A percentile compares a stretch with the other conserved stretches of the same genome.
Evolutionary conservation across 2,329 filamentous ascomycete species (phyloP).

Genomic region (Diaporthe helianthi): DNA sequence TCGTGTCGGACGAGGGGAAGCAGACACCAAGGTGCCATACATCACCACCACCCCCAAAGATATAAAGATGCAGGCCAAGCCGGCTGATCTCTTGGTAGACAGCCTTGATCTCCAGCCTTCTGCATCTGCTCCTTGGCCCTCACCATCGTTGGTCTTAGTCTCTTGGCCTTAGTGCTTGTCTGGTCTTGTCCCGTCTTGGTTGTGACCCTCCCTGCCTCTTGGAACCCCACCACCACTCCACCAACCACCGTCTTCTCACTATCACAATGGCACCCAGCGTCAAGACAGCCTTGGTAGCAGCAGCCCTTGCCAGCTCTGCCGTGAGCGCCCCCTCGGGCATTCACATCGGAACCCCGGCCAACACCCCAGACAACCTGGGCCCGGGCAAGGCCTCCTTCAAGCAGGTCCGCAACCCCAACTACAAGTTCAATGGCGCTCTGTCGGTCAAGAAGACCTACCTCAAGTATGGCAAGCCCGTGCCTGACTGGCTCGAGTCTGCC

Average conservation of each 20-base stretch:
- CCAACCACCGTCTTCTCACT: background rate
- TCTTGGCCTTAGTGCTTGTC: conserved; percentile 23
- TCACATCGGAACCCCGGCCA: conserved; percentile 27
- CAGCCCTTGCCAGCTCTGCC: conserved; percentile 26
- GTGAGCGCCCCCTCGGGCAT: conserved; percentile 18
- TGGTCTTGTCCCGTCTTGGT: conserved; percentile 16
- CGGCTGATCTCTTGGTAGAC: background rate
- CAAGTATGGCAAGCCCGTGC: conserved; percentile 35
- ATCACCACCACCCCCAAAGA: background rate
- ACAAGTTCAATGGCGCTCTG: conserved; percentile 33
- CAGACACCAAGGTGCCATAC: background rate
- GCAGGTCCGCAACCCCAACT: conserved; percentile 36
- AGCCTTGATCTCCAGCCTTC: conserved; percentile 3
- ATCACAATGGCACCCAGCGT: conserved; percentile 20
- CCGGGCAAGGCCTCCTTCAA: conserved; percentile 30
- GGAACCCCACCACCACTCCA: too few relatives aligned
- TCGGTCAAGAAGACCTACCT: conserved; percentile 37
- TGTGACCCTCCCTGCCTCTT: conserved; percentile 16
- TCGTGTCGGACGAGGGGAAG: background rate
- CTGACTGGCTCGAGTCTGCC: conserved; percentile 32
- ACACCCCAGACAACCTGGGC: background rate
- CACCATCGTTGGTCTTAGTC: conserved; percentile 15
- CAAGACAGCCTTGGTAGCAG: conserved; percentile 24
- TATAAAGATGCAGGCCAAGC: conserved; percentile 25
- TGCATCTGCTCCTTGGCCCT: conserved; percentile 25